Base-by-base conservation (phyloP, 768 basidiomycete species). In the Rubroboletus satanas region DNA sequence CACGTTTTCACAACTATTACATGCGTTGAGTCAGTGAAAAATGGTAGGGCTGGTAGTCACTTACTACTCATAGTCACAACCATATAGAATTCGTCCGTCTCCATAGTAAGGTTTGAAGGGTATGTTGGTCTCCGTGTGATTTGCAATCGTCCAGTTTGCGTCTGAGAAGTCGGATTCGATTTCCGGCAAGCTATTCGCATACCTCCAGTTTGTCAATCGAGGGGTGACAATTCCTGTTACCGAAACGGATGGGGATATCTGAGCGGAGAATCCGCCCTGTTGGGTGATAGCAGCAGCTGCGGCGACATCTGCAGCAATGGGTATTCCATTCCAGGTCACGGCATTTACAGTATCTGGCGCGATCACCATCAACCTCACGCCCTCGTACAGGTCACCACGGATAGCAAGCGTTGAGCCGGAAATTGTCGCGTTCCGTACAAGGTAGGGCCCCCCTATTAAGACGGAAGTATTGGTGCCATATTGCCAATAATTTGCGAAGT, bases 11-110 rank as follows among this genome's bases (percentile, higher is more conserved):
- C 90, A 92, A 72, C 90, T 91, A 38, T 56, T 15, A 11, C 44
- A 43, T 47, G 6, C 0, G 3, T 41, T 50, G 15, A 44, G 39
- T 45, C 18, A 36, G 43, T 23, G 36, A 46, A 65, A 37, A 63
- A 38, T 38, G 32, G n/a, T n/a, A 31, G 41, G 18, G 17, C 33
- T 32, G 38, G 23, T 31, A 28, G 33, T 38, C 41, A 69, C 85
- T 69, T 56, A 91, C 89, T 85, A 93, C 54, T 83, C 87, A 68
- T 93, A 93, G 69, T 93, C 91, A 64, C 90, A 92, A 1, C 88
- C 90, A 68, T 90, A 92, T 29, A 93, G 71, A n/a, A 91, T 73
- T 36, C 87, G 75, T 1, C 87, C 88, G 57, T 90, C 87, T 1
- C 88, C 88, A 58, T 87, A 88, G 56, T 79, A 74, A 5, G 87